phyloP scores from a whole-genome alignment of 164 flowering plant genomes.

The Tinospora cordifolia region DNA sequence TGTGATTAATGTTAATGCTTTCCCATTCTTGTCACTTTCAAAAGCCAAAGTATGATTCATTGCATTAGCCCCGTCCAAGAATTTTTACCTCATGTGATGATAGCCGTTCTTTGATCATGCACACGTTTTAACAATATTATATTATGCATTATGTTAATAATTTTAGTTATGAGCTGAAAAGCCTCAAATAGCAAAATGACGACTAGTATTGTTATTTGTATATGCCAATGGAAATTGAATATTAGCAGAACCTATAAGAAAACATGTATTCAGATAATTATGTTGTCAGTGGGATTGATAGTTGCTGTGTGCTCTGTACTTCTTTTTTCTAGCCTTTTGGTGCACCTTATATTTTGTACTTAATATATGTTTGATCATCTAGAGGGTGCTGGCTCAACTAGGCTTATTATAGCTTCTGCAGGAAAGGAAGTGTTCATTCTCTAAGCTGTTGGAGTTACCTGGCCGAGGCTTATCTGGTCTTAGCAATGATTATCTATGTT shows the following conservation, averaged over 20 bases:
- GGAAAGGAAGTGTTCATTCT: slow-evolving; percentile 16
- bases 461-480: slow-evolving; percentile 18
- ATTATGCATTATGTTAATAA: neutral
- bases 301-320: neutral
- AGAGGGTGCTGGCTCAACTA: neutral
- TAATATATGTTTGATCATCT: neutral
- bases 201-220: neutral
- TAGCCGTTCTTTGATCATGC: neutral
- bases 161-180: neutral
- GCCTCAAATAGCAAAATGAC: neutral
- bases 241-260: neutral
- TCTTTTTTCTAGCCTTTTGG: neutral
- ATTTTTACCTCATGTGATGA: neutral
- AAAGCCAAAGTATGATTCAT: neutral
- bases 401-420: slow-evolving; percentile 21
- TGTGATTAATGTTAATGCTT: neutral
- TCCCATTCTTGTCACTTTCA: neutral
- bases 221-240: neutral
- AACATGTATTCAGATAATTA: neutral
- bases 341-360: neutral
- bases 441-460: slow-evolving; percentile 28
- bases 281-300: neutral
- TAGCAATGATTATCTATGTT: slow-evolving; percentile 23
- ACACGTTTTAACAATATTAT: neutral
- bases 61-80: neutral